phyloP scores from a whole-genome alignment of 148 eudicot species.

The Vaccinium darrowii region DNA sequence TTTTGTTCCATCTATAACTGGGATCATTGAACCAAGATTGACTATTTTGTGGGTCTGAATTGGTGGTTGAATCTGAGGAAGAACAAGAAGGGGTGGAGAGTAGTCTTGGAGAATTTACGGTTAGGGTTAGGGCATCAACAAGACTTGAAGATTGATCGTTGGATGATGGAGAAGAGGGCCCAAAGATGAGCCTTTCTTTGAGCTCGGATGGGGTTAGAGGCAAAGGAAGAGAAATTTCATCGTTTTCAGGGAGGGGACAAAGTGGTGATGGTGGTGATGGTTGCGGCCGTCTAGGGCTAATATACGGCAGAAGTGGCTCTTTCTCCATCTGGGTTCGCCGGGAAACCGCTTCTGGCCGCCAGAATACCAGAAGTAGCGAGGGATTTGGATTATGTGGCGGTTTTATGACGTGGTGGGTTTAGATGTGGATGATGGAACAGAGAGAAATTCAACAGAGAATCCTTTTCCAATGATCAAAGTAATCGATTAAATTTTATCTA shows the following conservation, averaged over 20 bases:
- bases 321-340: conserved; percentile 51
- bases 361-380: not conserved
- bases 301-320: conserved; percentile 60
- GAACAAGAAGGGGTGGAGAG: conserved; percentile 16
- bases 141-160: conserved; percentile 27
- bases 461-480: no score
- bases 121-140: conserved; percentile 41
- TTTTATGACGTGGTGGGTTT: not conserved
- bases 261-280: conserved; percentile 35
- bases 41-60: conserved; percentile 23
- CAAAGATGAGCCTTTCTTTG: conserved; percentile 79
- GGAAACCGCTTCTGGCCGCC: conserved; percentile 20
- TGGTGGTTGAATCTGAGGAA: conserved; percentile 13
- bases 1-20: conserved; percentile 33
- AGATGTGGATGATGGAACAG: conserved; percentile 1
- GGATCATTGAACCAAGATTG: conserved; percentile 66
- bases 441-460: not conserved
- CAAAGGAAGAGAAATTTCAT: conserved; percentile 46
- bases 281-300: conserved; percentile 29
- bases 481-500: no score
- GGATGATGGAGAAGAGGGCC: conserved; percentile 36
- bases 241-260: conserved; percentile 59
- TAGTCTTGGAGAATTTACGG: conserved; percentile 12
- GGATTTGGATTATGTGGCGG: conserved; percentile 15
- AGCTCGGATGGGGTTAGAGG: conserved; percentile 60